phyloP scores from a whole-genome alignment of 2,329 filamentous ascomycete species.

The Aspergillus jensenii region DNA sequence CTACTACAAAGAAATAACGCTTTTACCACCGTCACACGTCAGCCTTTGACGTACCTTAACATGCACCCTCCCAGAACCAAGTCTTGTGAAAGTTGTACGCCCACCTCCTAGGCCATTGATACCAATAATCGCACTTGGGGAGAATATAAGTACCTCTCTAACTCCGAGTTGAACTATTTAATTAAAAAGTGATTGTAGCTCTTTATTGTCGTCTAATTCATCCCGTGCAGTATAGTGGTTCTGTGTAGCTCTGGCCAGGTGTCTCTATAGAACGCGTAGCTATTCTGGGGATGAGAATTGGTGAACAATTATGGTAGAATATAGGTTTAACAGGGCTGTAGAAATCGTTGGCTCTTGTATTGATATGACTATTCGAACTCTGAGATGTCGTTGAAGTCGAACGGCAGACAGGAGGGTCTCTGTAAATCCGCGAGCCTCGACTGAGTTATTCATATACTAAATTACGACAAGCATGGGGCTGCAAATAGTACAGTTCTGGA shows the following conservation, averaged over 20 bases:
- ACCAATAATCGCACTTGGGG: background rate
- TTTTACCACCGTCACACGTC: conserved; percentile 8
- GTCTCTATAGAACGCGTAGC: conserved; percentile 44
- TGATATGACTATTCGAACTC: conserved; percentile 64
- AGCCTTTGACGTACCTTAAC: conserved; percentile 6
- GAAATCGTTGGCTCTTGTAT: conserved; percentile 75
- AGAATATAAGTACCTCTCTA: background rate
- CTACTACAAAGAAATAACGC: background rate
- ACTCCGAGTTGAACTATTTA: background rate
- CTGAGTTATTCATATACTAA: conserved; percentile 19
- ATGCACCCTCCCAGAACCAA: background rate
- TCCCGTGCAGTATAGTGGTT: background rate
- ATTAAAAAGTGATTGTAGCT: background rate
- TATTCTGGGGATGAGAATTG: conserved; percentile 66
- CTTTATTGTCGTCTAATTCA: background rate
- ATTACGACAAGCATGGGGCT: no score
- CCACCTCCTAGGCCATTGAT: background rate
- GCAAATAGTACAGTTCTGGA: no score
- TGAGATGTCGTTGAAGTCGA: conserved; percentile 67
- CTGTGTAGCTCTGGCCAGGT: background rate
- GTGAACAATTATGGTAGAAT: no score
- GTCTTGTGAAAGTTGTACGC: background rate
- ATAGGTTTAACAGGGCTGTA: no score
- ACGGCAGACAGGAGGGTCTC: conserved; percentile 60
- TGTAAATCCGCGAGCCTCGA: conserved; percentile 46